phyloP scores from a whole-genome alignment of 2,329 filamentous ascomycete species.

The Aureobasidium sp. region DNA sequence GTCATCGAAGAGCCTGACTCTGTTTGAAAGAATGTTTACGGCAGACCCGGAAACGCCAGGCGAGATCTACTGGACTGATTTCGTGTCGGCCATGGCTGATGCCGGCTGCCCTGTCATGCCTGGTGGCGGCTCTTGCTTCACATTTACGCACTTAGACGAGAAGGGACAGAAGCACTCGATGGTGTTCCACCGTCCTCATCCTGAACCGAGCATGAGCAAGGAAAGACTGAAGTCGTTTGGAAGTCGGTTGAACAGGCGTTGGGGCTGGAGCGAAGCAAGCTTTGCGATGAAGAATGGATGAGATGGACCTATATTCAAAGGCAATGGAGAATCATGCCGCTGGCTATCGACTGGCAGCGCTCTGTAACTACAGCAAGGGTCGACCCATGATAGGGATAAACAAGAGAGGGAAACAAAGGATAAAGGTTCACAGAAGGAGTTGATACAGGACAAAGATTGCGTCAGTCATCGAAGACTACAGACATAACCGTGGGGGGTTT shows the following conservation, averaged over 20 bases:
- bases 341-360: background rate
- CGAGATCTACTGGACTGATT: background rate
- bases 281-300: background rate
- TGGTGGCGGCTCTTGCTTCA: background rate
- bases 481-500: too few relatives aligned
- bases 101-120: background rate
- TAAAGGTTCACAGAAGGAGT: too few relatives aligned
- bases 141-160: background rate
- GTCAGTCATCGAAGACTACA: too few relatives aligned
- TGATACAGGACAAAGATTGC: too few relatives aligned
- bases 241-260: constrained; percentile 13
- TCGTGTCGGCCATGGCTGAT: background rate
- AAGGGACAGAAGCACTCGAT: background rate
- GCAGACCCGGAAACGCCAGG: background rate
- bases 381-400: background rate
- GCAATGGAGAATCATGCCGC: background rate
- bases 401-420: too few relatives aligned
- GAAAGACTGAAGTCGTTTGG: constrained; percentile 17
- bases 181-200: constrained; percentile 17
- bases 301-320: too few relatives aligned
- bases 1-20: background rate
- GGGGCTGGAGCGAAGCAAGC: constrained; percentile 12
- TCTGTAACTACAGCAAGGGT: too few relatives aligned
- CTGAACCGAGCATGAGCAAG: constrained; percentile 13
- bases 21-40: background rate